A percentile compares a stretch with the other conserved stretches of the same genome.
Conservation (phyloP, 1,284 basidiomycete species). For the Omphalotus olearius region DNA sequence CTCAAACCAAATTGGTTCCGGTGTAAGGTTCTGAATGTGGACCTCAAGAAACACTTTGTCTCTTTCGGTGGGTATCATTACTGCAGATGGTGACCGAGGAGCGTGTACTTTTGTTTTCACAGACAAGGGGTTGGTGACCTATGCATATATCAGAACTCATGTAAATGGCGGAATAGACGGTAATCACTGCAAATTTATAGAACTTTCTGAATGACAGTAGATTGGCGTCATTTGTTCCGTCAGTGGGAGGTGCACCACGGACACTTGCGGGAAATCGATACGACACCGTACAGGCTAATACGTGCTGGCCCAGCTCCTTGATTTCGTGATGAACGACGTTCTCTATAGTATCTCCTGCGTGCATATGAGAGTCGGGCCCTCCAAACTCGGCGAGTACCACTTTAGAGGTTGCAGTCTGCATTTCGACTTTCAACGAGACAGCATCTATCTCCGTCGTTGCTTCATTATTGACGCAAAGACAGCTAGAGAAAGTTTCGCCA, state of each 20-base stretch:
- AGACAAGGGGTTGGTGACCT: constrained; percentile 85
- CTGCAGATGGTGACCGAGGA: constrained; percentile 66
- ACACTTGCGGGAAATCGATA: constrained; percentile 61
- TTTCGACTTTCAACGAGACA: constrained; percentile 63
- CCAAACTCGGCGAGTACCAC: constrained; percentile 59
- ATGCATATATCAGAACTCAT: not conserved
- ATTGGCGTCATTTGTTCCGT: constrained; percentile 50
- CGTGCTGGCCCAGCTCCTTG: constrained; percentile 81
- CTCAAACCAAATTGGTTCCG: constrained; percentile 74
- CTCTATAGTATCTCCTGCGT: constrained; percentile 58
- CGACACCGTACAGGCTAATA: constrained; percentile 69
- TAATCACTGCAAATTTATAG: constrained; percentile 81
- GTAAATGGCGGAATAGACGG: not conserved
- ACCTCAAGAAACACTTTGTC: constrained; percentile 85
- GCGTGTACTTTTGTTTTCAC: constrained; percentile 87
- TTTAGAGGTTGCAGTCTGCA: constrained; percentile 73
- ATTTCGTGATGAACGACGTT: constrained; percentile 71
- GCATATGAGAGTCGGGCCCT: constrained; percentile 40
- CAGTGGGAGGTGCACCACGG: constrained; percentile 38
- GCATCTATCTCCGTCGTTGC: constrained; percentile 53
- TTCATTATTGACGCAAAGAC: constrained; percentile 77
- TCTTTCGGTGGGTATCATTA: constrained; percentile 55
- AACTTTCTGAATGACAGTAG: constrained; percentile 80
- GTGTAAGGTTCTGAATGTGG: constrained; percentile 82
- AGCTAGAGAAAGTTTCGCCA: constrained; percentile 78